Percentiles rank a stretch among this genome's conserved stretches.
Evolutionary conservation across 2,329 filamentous ascomycete genomes (phyloP).

Genomic region (Aspergillus awamori): DNA sequence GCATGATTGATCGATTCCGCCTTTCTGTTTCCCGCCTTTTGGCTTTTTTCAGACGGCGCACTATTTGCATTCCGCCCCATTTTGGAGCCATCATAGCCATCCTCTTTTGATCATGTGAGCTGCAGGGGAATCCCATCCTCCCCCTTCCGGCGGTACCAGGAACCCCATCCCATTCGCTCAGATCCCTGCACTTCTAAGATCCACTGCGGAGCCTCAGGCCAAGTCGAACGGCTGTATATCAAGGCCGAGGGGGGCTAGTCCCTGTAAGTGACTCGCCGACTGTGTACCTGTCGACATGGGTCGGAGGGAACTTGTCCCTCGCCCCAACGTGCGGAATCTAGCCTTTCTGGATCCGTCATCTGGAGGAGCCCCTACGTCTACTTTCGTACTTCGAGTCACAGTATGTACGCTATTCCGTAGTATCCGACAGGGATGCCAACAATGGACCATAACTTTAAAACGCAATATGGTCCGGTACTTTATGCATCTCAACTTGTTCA

Average conservation of each 20-base stretch:
- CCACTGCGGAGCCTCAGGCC: slow-evolving; percentile 16
- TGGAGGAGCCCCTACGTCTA: not conserved
- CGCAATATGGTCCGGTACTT: slow-evolving; percentile 2
- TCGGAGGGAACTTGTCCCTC: not conserved
- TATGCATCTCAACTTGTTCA: not conserved
- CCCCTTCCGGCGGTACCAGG: slow-evolving; percentile 15
- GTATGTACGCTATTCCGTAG: not conserved
- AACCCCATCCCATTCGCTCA: slow-evolving; percentile 10
- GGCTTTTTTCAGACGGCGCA: slow-evolving; percentile 1
- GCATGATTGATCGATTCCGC: slow-evolving; percentile 5
- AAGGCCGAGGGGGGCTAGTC: not conserved
- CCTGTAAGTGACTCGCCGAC: not conserved
- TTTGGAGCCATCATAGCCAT: slow-evolving; percentile 9
- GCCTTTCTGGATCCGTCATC: not conserved
- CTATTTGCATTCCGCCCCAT: slow-evolving; percentile 8
- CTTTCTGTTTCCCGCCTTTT: slow-evolving; percentile 2
- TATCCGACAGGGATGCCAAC: slow-evolving; percentile 1
- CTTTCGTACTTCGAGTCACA: no score
- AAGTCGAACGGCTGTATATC: slow-evolving; percentile 9
- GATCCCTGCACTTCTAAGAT: not conserved
- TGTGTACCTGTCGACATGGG: not conserved
- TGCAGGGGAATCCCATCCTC: slow-evolving; percentile 21
- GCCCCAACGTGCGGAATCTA: not conserved
- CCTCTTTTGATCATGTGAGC: slow-evolving; percentile 20
- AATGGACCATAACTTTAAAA: not conserved